phyloP scores from a whole-genome alignment of 139 green algal species.

The Haematococcus lacustris region DNA sequence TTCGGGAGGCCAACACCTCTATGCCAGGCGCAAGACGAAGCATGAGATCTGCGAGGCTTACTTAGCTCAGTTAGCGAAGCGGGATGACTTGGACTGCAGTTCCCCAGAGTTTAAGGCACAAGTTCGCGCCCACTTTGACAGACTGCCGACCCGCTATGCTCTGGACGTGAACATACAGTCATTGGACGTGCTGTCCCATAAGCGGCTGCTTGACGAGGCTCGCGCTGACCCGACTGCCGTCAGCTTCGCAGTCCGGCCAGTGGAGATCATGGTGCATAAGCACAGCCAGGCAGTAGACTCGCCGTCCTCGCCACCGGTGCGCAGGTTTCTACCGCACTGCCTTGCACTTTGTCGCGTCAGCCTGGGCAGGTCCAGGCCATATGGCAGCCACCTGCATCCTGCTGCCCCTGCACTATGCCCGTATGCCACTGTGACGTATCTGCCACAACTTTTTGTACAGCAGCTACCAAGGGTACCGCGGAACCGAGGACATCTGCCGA shows the following conservation, averaged over 20 bases:
- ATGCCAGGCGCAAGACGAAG: not conserved
- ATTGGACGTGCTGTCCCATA: constrained; percentile 89
- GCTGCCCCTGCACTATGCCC: too few species aligned
- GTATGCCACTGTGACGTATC: too few species aligned
- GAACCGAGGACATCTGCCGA: too few species aligned
- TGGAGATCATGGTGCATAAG: constrained; percentile 56
- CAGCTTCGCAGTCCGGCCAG: constrained; percentile 76
- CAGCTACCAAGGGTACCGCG: too few species aligned
- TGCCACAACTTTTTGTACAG: too few species aligned
- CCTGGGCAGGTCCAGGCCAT: too few species aligned
- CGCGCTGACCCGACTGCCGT: constrained; percentile 62
- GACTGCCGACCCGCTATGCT: constrained; percentile 76
- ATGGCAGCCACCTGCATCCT: too few species aligned
- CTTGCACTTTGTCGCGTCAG: too few species aligned
- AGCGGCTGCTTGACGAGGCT: constrained; percentile 83
- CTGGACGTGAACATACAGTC: constrained; percentile 84
- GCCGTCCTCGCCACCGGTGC: constrained; percentile 5
- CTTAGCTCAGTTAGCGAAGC: constrained; percentile 46
- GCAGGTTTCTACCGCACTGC: too few species aligned
- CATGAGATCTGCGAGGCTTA: constrained; percentile 21
- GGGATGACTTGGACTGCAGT: constrained; percentile 56
- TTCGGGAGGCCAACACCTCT: too few species aligned
- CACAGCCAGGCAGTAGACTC: not conserved
- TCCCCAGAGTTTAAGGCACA: constrained; percentile 49
- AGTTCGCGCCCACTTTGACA: constrained; percentile 74